Evolutionary conservation across 768 basidiomycete genomes (phyloP), one percentile per base, ranked within the genome.

Genomic region (Macrocybe gigantea): DNA sequence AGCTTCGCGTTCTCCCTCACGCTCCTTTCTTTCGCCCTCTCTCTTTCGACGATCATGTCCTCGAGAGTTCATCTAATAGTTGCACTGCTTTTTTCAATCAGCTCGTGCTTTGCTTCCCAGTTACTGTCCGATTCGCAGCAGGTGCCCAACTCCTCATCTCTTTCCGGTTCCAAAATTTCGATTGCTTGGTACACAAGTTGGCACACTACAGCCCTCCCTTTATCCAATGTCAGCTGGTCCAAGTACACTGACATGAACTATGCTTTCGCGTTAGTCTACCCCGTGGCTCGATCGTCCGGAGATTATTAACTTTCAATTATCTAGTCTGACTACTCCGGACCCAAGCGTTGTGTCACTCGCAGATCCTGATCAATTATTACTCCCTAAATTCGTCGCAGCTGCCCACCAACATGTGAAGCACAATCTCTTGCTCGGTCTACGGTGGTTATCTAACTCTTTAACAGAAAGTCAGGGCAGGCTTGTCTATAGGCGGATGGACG

Each of bases 401-500:
- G 74, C 75, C 10, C 67, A 68, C 37, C 56, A 64, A 52, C 57
- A 72, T 64, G 75, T 74, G 39, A 45, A 65, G 45, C 38, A 64
- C 0, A 63, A 70, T 32, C 5, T 69, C 69, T 45, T 63, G 72
- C 13, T 11, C 47, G 13, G 40, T 52, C 7, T 22, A 22, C 22
- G 22, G 33, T 40, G 11, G 3, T 37, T n/a, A 5, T 32, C 29
- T 33, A 12, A 34, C 41, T 11, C 7, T 11, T 42, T 43, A 44
- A 39, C 45, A 84, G 82, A 62, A 65, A 40, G 82, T 83, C 4
- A 69, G 75, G 51, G 78, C 83, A 1, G 57, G 77, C 38, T 62
- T 85, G 40, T 79, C 81, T 32, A 68, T 85, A 30, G 85, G 84
- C 41, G 85, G 85, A 9, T 86, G 82, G 82, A 75, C 71, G 4